Base-by-base conservation (phyloP, 805 yeast species). In the Starmerella geochares region DNA sequence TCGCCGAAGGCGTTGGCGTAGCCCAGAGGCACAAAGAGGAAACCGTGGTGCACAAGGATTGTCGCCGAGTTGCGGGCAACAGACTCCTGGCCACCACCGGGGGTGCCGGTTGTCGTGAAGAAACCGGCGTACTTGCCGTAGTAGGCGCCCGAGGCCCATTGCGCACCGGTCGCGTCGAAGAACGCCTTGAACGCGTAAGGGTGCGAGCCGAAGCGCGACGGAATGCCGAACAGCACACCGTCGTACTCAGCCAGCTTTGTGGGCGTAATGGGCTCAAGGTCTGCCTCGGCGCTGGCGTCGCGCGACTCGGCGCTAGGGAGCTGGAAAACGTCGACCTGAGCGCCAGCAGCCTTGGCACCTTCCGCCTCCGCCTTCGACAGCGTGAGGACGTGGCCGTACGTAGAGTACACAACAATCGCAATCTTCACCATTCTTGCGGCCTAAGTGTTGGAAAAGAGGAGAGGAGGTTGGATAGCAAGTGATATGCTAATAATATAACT, bases 31-130 rank as follows among this genome's bases (percentile, higher is more conserved):
- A 86, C 79, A 65, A 67, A 85, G 58, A 81, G 70, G 71, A 85
- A 73, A 63, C 94, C 94, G 64, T 85, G 94, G 67, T 86, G 94
- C 39, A 77, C 79, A 53, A 81, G 71, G 48, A 72, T 71, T 13
- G 88, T 77, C 57, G 86, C 62, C 20, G 81, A 64, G 70, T 78
- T 81, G 57, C 79, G 68, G 56, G 75, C 69, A 19, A 94, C 82
- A 42, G 73, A 65, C 69, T 86, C 95, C 67, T 81, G 86, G 63
- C 94, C 94, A 61, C 94, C 92, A 60, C 90, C 88, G 56, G 68
- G 76, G 49, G 86, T 71, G 62, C 87, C 86, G 36, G 87, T 80
- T 47, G 85, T 75, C 50, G 77, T 78, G 63, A 86, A 86, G 59
- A 80, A 62, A 61, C 83, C 86, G 33, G 78, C 86, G 53, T 78